Evolutionary conservation across 2,329 filamentous ascomycete species (phyloP), one percentile per base, ranked within the genome.

Genomic region (Ophiocordyceps robertsii): DNA sequence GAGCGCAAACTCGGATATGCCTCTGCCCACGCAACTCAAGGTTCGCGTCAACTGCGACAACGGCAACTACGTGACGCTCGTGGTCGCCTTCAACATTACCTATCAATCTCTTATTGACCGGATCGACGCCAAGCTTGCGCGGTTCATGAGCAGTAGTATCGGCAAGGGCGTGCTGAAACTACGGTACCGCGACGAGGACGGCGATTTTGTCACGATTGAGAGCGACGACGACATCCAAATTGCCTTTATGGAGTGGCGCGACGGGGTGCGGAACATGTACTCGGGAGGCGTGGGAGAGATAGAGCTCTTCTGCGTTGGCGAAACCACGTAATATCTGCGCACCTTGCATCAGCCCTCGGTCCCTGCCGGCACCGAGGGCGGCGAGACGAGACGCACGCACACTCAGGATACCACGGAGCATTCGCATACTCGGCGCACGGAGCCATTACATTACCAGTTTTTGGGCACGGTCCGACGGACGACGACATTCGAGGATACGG

Each of bases 211-310:
- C 47, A 89, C 82, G 41, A 95, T 98, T 43, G 84, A 92, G 59
- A 90, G 84, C 47, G 92, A 98, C 55, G 92, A 98, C 54, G 92
- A 95, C 51, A 92, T 98, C 37, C 87, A 93, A 55, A 88, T 92
- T 52, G 92, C 92, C 5, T 95, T 98, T 57, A 82, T 89, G 60
- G 89, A 93, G 52, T 95, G 89, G 89, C 79, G 84, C 30, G 88
- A 95, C 56, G 82, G 72, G 59, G 58, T 67, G 29, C 63, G 64
- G 46, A 69, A 68, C 51, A 67, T 68, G 59, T 71, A 73, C 41
- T 72, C 75, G 41, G 82, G 81, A 37, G 80, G 82, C 50, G 80
- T 93, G 37, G 88, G 86, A 50, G 88, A 95, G 69, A 93, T 95
- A 61, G 85, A 94, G 60, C 75, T 92, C 47, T 90, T 84, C 66